Evolutionary conservation across 2,329 filamentous ascomycete species (phyloP), one percentile per base, ranked within the genome.

Genomic region (Xylaria sp.): DNA sequence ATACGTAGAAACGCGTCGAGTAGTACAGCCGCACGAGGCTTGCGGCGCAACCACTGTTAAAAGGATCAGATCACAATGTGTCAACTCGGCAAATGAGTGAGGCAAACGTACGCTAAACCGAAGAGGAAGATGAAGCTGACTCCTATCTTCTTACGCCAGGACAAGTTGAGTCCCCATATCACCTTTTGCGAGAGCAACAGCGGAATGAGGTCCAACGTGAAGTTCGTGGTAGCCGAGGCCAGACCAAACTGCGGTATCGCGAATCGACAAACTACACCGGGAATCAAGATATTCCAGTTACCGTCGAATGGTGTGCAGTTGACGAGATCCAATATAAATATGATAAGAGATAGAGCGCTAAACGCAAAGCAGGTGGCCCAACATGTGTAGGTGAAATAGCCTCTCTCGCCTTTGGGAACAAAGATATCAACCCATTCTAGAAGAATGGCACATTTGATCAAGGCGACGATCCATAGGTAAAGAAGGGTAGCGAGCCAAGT

Each of bases 41-140:
- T 2, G 67, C 63, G 20, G 51, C 46, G 13, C 9, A 15, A 34
- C n/a, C 66, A 48, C 66, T 69, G 44, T 65, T 13, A 12, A 55
- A 15, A 15, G 9, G 6, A 10, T 37, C 0, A n/a, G 9, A 6
- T 44, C 10, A 23, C 4, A 48, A 55, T 20, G n/a, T 25, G 41
- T 18, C 37, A 37, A 52, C 13, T 34, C 13, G 39, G 13, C 18
- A 2, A 62, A 20, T 0, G n/a, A 23, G 28, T 20, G 5, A 23
- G 9, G 25, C n/a, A 18, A 64, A 64, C 63, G 8, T 69, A 66
- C 67, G 59, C 59, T 46, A 69, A 41, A 10, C 63, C 67, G 2
- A 44, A 46, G n/a, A 69, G 63, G n/a, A 69, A 69, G 9, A 69
- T 66, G 28, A 69, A 52, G 55, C 67, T 69, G 7, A 69, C 63